phyloP scores from a whole-genome alignment of 139 green algal genomes.

The Ettlia oleoabundans region DNA sequence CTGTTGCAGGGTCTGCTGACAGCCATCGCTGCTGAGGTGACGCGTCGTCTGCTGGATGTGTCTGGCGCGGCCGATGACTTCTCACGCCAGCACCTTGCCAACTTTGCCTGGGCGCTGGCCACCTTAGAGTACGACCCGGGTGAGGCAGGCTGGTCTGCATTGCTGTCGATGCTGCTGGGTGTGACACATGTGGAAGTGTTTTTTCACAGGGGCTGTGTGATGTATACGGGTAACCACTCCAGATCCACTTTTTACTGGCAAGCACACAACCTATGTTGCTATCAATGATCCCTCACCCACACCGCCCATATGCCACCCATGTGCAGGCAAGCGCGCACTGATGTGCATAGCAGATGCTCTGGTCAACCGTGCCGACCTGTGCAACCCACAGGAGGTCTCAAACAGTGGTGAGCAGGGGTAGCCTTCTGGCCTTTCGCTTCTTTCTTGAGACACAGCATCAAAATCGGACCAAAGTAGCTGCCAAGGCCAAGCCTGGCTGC shows the following conservation, averaged over 20 bases:
- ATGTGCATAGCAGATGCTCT: conserved; percentile 34
- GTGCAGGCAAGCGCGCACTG: conserved; percentile 26
- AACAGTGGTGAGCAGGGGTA: conserved; percentile 41
- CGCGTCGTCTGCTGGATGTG: conserved; percentile 28
- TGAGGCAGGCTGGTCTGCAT: background rate
- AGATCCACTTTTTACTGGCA: too few species aligned
- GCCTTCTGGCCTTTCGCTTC: too few species aligned
- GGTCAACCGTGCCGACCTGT: conserved; percentile 39
- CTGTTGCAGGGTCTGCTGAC: conserved; percentile 37
- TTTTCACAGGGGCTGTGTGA: too few species aligned
- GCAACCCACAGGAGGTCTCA: conserved; percentile 64
- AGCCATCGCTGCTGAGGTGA: conserved; percentile 34
- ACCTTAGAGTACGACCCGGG: conserved; percentile 44
- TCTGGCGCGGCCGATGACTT: conserved; percentile 26
- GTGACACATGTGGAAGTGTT: too few species aligned
- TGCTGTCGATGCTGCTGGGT: background rate
- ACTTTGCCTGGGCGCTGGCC: conserved; percentile 52
- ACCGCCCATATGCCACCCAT: background rate
- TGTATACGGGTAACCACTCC: too few species aligned
- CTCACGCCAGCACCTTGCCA: conserved; percentile 58
- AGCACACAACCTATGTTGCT: too few species aligned
- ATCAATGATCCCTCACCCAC: too few species aligned
- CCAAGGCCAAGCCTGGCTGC: too few species aligned
- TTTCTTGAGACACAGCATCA: too few species aligned
- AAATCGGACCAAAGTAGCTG: too few species aligned